Evolutionary conservation across 306 rosid genomes (phyloP), one percentile per base, ranked within the genome.

Genomic region (Malus domestica): DNA sequence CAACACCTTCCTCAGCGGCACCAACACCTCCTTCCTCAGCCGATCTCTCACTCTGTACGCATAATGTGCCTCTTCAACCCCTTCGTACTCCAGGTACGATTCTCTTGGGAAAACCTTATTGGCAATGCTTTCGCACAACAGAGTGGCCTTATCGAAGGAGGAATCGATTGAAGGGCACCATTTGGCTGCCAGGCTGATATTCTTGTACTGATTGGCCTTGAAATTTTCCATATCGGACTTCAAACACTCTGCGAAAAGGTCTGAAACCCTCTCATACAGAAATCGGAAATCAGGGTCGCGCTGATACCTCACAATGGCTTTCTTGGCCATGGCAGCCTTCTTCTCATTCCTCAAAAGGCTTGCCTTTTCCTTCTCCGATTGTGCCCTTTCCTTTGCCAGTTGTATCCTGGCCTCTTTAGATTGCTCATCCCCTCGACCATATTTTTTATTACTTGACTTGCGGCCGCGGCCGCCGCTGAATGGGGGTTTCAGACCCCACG

Each of bases 101-200:
- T 85, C 84, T 0, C 84, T 66, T 2, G 89, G 85, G 77, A 88
- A 92, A 3, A 92, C 27, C 81, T 83, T 92, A 80, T 78, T 86
- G 0, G 91, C 91, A 1, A 89, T 83, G 78, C 88, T 79, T 62
- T 91, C 97, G 12, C 97, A 91, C 2, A 91, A 69, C 74, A 91
- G 59, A 0, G 91, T 86, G 3, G 88, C 83, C 0, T 79, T 85
- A 13, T 91, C 95, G 22, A 86, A 91, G 1, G 93, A 91, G 0
- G 90, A 89, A 20, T 89, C 95, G 14, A 91, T 67, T 0, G 93
- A 89, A 38, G 97, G 97, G 19, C 97, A 91, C 97, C 94, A 91
- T 18, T 89, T 89, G 0, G 93, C 90, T 8, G 97, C 90, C 18
- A 92, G 85, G 66, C 89, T 89, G 35, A 91, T 79, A 62, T 82